Evolutionary conservation across 2,329 filamentous ascomycete genomes (phyloP), one percentile per base, ranked within the genome.

Genomic region (Talaromyces funiculosus): DNA sequence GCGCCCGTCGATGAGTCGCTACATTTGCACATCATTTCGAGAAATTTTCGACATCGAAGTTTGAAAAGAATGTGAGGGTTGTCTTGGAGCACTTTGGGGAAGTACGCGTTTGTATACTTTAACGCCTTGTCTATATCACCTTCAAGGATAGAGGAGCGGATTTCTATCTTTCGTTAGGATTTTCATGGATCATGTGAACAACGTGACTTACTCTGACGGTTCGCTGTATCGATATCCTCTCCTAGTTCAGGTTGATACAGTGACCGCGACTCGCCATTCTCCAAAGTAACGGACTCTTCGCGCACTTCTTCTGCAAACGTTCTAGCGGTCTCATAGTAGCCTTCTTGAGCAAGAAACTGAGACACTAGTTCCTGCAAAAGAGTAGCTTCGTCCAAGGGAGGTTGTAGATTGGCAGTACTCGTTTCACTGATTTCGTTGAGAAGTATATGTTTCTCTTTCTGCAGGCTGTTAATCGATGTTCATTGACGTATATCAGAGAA

Each of bases 281-380:
- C 84, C 60, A 96, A 76, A 8, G 89, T 86, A 67, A 84, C 79
- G 67, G 89, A 88, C 72, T 96, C 90, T 16, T 83, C 78, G 58
- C 85, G 83, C 26, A 96, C 86, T 69, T 97, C 93, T 67, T 88
- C 82, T 3, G 90, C 86, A 79, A 99, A 97, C 0, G 90, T 91
- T 64, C 87, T 85, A 8, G 92, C 92, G 0, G 93, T 96, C 66
- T 97, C 93, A 7, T 97, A 88, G 67, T 97, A 97, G 62, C 94
- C 94, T 68, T 97, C 94, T 67, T 97, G 93, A 38, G 92, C 90
- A 14, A 99, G 79, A 66, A 96, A 97, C 74, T 97, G 92, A 40
- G 92, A 82, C 18, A 93, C 86, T 60, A 97, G 79, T 67, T 89
- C 84, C 71, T 97, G 92, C 38, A 96, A 86, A 53, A 97, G 81